A percentile compares a stretch with the other conserved stretches of the same genome.
These are phyloP conservation scores for Margaritispora aquatica DNA, from an alignment of 495 filamentous ascomycete genomes.

Conservation along the genomic window DNA sequence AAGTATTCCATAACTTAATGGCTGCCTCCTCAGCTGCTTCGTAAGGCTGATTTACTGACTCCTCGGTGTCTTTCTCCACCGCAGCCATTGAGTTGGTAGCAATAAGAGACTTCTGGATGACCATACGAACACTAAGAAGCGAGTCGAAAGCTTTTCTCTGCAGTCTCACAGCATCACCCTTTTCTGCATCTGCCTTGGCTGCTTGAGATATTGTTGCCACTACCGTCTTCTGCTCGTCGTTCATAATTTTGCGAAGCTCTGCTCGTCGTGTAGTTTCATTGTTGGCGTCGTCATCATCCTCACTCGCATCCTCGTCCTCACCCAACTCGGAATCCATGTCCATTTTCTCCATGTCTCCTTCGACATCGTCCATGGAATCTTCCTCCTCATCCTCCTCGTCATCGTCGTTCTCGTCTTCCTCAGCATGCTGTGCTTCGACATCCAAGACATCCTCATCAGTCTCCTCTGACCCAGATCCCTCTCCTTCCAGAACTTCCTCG, in stretches of 20 bases:
- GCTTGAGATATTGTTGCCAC: slow-evolving; percentile 64
- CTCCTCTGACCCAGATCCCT: slow-evolving; percentile 16
- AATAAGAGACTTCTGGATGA: slow-evolving; percentile 82
- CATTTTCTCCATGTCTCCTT: slow-evolving; percentile 9
- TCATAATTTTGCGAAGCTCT: slow-evolving; percentile 63
- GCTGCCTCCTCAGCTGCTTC: slow-evolving; percentile 84
- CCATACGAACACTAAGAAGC: slow-evolving; percentile 80
- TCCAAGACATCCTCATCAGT: slow-evolving; percentile 26
- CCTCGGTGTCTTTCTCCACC: slow-evolving; percentile 31
- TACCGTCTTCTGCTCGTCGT: slow-evolving; percentile 62
- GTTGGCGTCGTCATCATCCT: too few relatives aligned
- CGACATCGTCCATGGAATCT: slow-evolving; percentile 27
- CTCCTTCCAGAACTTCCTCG: slow-evolving; percentile 28
- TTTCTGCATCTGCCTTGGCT: slow-evolving; percentile 70
- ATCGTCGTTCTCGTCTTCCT: slow-evolving; percentile 20
- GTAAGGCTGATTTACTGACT: slow-evolving; percentile 39
- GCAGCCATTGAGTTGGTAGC: slow-evolving; percentile 69
- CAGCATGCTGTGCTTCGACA: slow-evolving; percentile 22
- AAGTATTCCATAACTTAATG: slow-evolving; percentile 75
- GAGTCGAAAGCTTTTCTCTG: slow-evolving; percentile 83
- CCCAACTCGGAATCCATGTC: slow-evolving; percentile 24
- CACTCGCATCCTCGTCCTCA: slow-evolving; percentile 29
- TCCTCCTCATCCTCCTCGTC: slow-evolving; percentile 25
- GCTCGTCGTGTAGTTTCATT: slow-evolving; percentile 42
- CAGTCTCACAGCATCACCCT: slow-evolving; percentile 76